Evolutionary conservation across 768 basidiomycete species (phyloP), one percentile per base, ranked within the genome.

Genomic region (Suillus paluster): DNA sequence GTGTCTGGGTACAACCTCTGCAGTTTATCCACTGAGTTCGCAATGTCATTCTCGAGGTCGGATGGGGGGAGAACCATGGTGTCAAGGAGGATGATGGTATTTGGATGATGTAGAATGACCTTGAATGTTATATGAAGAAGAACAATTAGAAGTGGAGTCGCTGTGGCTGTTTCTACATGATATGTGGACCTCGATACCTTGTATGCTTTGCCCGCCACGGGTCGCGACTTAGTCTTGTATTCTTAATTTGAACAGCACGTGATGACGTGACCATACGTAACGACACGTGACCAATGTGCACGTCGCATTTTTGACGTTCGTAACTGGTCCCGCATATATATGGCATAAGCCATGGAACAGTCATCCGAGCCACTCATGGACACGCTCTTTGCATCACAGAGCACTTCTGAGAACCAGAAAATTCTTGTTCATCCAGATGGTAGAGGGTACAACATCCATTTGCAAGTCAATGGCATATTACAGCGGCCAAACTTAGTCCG

Each of bases 381-480:
- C 25, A 56, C 23, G 63, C 58, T 57, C 44, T 25, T 52, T 38
- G 23, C n/a, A 23, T 39, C 50, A 69, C 7, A 59, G 52, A 38
- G 17, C 9, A 41, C 36, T 19, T 55, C 38, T 11, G 67, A 69
- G 42, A 60, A 39, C n/a, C 62, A 60, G 50, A 68, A 55, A 15
- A 67, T 83, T 41, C 83, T 85, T 67, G 69, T 73, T 5, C 75
- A 80, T 60, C 60, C 69, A 1, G 75, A 80, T 62, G 82, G 81
- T 0, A 70, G 68, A 19, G 77, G 82, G 3, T 69, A 88, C 58
- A 79, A 73, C 8, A 69, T 90, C 17, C 89, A 86, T 65, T 78
- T 87, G 0, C 86, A 89, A 67, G 83, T 86, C 14, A 80, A 81
- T 11, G 83, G 82, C 23, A 80, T 87, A 21, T 64, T 69, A 48